phyloP scores from a whole-genome alignment of 179 eudicot genomes.

The Dionaea muscipula region DNA sequence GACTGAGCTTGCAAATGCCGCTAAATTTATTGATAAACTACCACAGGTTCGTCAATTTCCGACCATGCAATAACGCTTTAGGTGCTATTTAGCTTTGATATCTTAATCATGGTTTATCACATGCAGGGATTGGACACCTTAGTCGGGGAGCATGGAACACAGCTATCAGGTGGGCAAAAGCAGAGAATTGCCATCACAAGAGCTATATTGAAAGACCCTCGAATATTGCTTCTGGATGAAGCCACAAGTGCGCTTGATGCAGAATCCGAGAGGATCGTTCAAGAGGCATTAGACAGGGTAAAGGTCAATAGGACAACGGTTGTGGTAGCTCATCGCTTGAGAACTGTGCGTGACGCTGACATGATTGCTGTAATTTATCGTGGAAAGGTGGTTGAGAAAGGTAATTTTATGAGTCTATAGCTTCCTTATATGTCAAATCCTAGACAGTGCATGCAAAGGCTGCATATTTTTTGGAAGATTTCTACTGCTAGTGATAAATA shows the following conservation, averaged over 20 bases:
- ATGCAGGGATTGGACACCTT: conserved; percentile 56
- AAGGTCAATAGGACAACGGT: conserved; percentile 65
- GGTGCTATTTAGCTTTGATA: background rate
- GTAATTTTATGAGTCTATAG: conserved; percentile 13
- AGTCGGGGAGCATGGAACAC: conserved; percentile 72
- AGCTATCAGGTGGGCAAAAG: conserved; percentile 71
- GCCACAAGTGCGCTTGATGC: conserved; percentile 91
- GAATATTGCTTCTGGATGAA: conserved; percentile 67
- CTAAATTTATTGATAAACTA: conserved; percentile 46
- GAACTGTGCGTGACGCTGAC: conserved; percentile 55
- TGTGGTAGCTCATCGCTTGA: conserved; percentile 64
- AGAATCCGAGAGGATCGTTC: conserved; percentile 67
- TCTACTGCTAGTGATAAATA: no score
- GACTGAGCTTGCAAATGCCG: conserved; percentile 48
- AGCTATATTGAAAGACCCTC: conserved; percentile 63
- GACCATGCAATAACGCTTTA: background rate
- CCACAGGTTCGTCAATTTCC: conserved; percentile 30
- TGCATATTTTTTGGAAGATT: background rate
- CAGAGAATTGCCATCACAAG: conserved; percentile 71
- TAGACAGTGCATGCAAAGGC: no score
- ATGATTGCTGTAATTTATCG: conserved; percentile 61
- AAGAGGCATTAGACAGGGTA: conserved; percentile 61
- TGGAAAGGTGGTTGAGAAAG: conserved; percentile 73
- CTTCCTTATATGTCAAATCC: background rate
- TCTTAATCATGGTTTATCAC: background rate